Evolutionary conservation across 2,329 filamentous ascomycete species (phyloP).

Genomic region (Trichoderma koningii): DNA sequence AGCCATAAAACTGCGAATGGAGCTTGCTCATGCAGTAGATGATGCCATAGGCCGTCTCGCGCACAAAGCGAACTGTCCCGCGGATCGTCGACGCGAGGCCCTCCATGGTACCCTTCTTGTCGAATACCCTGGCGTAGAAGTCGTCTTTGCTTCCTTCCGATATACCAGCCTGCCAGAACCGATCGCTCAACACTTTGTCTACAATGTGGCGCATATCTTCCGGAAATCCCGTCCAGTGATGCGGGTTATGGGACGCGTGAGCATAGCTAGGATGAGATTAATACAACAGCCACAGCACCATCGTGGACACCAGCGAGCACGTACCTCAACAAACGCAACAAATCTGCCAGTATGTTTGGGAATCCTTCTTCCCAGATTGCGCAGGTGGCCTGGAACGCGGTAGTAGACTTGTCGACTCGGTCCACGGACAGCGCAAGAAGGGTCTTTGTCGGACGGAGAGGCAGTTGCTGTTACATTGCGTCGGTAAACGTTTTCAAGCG

Average conservation of each 20-base stretch:
- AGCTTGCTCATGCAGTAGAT: slow-evolving; percentile 90
- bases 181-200: slow-evolving; percentile 81
- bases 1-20: slow-evolving; percentile 87
- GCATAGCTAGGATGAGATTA: slow-evolving; percentile 63
- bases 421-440: slow-evolving; percentile 93
- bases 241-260: slow-evolving; percentile 85
- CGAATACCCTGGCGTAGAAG: slow-evolving; percentile 88
- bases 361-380: slow-evolving; percentile 84
- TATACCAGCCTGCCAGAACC: slow-evolving; percentile 98
- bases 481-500: slow-evolving; percentile 20
- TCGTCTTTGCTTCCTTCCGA: slow-evolving; percentile 94
- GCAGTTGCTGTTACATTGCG: slow-evolving; percentile 57
- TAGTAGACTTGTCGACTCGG: slow-evolving; percentile 72
- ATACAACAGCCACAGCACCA: slow-evolving; percentile 20
- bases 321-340: slow-evolving; percentile 79
- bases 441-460: slow-evolving; percentile 84
- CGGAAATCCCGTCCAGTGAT: slow-evolving; percentile 79
- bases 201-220: slow-evolving; percentile 76
- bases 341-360: slow-evolving; percentile 77
- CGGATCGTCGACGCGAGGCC: slow-evolving; percentile 92
- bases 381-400: slow-evolving; percentile 73
- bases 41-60: slow-evolving; percentile 92
- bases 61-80: slow-evolving; percentile 82
- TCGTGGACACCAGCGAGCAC: slow-evolving; percentile 24
- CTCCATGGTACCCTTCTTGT: slow-evolving; percentile 86